Evolutionary conservation across 257 asterid species (phyloP), one percentile per base, ranked within the genome.

Genomic region (Vinca minor): DNA sequence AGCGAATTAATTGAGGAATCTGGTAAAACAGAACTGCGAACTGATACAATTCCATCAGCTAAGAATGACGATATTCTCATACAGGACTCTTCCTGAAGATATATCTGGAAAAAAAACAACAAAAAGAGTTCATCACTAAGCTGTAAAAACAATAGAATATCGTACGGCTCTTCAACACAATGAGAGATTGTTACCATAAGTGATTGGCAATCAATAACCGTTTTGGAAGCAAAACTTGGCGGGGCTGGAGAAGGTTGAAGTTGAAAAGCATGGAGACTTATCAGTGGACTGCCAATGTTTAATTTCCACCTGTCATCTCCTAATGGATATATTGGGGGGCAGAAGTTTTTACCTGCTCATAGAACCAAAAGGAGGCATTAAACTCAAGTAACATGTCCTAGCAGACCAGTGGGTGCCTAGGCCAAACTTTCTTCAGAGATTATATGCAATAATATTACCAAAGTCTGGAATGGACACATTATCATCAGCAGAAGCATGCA

Each of bases 71-170:
- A 73, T 84, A 93, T 89, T 78, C 97, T 87, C 72, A 87, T 76
- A 74, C 97, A 93, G 59, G 99, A 89, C 71, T 84, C 99, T 83
- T 93, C 99, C 81, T 89, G 97, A 76, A 89, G 95, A 86, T 87
- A 88, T 74, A 89, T 74, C 99, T 93, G 91, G 63, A 76, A 72
- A 73, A 72, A 73, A 36, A 78, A 62, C 53, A 42, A 55, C 69
- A 74, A 60, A 52, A 73, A 48, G 55, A 61, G 64, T 53, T 52
- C n/a, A 59, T 45, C 13, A 36, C 10, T 41, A 39, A 61, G 44
- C 38, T 46, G 17, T 49, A 47, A 41, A 46, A 60, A 53, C 39
- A 57, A 64, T 67, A 65, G 21, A 56, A 31, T 38, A 70, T 56
- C 18, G 10, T 45, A 68, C 44, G 31, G 35, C 26, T 48, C 54